Evolutionary conservation across 257 asterid genomes (phyloP).

Genomic region (Fraxinus americana): DNA sequence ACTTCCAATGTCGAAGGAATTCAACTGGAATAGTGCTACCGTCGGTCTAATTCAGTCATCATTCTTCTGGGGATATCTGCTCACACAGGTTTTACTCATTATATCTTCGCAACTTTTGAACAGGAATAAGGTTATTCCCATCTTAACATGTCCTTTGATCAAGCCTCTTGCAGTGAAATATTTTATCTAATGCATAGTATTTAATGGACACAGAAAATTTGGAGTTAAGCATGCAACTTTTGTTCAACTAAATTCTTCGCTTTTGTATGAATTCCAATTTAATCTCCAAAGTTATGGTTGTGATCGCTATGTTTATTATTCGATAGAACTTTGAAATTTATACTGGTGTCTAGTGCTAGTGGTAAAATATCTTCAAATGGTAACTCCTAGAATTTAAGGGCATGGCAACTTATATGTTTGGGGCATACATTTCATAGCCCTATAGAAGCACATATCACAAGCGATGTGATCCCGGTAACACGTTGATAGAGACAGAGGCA

Average conservation of each 20-base stretch:
- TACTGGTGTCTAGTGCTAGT: background rate
- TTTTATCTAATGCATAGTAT: background rate
- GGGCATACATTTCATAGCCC: background rate
- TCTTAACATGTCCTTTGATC: slow-evolving; percentile 3
- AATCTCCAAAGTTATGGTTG: background rate
- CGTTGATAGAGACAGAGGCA: background rate
- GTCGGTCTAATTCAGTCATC: slow-evolving; percentile 97
- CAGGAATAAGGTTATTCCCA: background rate
- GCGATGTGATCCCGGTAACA: background rate
- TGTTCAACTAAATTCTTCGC: slow-evolving; percentile 16
- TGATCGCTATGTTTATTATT: background rate
- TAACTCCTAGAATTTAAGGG: background rate
- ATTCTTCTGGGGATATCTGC: slow-evolving; percentile 98
- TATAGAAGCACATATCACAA: background rate
- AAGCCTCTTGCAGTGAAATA: slow-evolving; percentile 13
- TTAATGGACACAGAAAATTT: slow-evolving; percentile 7
- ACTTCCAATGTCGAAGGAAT: slow-evolving; percentile 98
- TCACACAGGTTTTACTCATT: slow-evolving; percentile 74
- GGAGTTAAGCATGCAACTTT: background rate
- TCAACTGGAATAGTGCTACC: slow-evolving; percentile 94
- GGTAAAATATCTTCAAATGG: background rate
- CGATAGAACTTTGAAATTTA: slow-evolving; percentile 17
- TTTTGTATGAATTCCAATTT: slow-evolving; percentile 9
- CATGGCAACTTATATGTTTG: background rate
- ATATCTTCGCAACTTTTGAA: slow-evolving; percentile 14